phyloP scores from a whole-genome alignment of 2,329 filamentous ascomycete genomes.

The Phaeosphaeria sp. region DNA sequence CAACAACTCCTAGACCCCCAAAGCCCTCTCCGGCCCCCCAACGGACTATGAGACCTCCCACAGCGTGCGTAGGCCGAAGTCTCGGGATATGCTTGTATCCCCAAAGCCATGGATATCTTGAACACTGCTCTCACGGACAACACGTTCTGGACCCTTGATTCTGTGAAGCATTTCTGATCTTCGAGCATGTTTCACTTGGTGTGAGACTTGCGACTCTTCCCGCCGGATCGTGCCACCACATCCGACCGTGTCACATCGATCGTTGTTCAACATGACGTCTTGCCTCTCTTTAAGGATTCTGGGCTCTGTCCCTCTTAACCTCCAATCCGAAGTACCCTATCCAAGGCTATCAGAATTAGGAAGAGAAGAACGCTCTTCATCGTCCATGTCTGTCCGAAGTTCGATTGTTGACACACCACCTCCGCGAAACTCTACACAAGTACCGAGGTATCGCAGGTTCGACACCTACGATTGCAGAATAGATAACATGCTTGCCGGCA shows the following conservation, averaged over 20 bases:
- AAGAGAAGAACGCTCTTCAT: neutral
- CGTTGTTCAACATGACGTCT: neutral
- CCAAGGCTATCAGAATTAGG: neutral
- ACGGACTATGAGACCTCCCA: neutral
- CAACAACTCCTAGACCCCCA: neutral
- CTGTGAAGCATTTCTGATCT: neutral
- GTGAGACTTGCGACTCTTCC: neutral
- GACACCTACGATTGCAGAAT: neutral
- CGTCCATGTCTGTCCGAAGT: neutral
- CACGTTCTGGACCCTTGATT: neutral
- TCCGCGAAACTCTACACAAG: neutral
- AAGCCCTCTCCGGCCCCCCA: neutral
- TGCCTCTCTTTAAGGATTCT: neutral
- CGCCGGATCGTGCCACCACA: neutral
- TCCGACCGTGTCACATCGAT: neutral
- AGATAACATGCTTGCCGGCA: neutral
- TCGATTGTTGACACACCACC: neutral
- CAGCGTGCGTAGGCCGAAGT: neutral
- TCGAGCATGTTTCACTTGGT: neutral
- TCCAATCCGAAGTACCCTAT: neutral
- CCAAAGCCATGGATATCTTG: neutral
- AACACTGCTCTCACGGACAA: neutral
- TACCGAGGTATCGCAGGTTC: neutral
- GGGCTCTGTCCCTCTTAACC: neutral
- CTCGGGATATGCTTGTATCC: neutral